Base-by-base conservation (phyloP, 1,284 basidiomycete genomes). In the Cystobasidium pallidum region DNA sequence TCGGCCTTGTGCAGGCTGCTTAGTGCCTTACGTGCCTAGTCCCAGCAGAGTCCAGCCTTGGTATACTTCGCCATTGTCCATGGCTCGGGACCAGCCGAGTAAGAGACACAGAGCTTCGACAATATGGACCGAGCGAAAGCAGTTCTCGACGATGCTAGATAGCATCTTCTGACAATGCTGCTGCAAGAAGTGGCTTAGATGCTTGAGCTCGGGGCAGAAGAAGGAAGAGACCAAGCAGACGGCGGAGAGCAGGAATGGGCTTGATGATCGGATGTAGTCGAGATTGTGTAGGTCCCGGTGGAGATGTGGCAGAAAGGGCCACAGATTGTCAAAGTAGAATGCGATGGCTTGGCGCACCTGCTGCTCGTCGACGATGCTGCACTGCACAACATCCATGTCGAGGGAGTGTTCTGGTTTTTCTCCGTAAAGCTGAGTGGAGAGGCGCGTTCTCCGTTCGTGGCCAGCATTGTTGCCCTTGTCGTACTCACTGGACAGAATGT, bases 41-140 rank as follows among this genome's bases (percentile, higher is more conserved):
- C 49, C 49, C n/a, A 51, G 49, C 17, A 51, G 26, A 51, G 49
- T 51, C 49, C 49, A 51, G 49, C n/a, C n/a, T 21, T 28, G 49
- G 8, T 51, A 28, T 6, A n/a, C 26, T n/a, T 21, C 49, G 26
- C 49, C 49, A 51, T 21, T 21, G n/a, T 51, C 49, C 49, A 21
- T 28, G n/a, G n/a, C n/a, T 21, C 49, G n/a, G n/a, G 49, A n/a
- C 49, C 49, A 51, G n/a, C 49, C 49, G 26, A 51, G n/a, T 21
- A 21, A 51, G n/a, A 51, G n/a, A 19, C 49, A 51, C 10, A 51
- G 49, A 51, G 49, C 49, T 51, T 51, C 49, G 49, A 51, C 49
- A 51, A 51, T 51, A 21, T n/a, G n/a, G 49, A 51, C 49, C n/a
- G 49, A 51, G n/a, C 49, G 49, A 28, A 51, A 51, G 49, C 49